Evolutionary conservation across 108 stramenopile species (phyloP).

Genomic region (Fistulifera pelliculosa): DNA sequence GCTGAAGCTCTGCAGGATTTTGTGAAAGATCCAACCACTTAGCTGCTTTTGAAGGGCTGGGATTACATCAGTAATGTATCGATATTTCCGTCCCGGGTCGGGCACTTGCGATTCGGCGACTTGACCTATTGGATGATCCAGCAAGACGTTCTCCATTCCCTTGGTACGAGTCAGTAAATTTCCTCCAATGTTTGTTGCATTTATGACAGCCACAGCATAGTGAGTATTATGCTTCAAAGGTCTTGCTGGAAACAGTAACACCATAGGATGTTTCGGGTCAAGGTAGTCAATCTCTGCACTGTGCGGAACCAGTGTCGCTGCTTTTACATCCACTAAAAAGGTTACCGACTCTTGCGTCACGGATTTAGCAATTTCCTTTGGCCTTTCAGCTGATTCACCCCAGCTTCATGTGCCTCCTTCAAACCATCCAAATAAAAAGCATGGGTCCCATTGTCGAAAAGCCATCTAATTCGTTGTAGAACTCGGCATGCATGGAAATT

Average conservation of each 20-base stretch:
- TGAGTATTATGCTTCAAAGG: conserved; percentile 48
- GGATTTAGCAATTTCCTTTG: conserved; percentile 43
- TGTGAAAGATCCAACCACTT: conserved; percentile 22
- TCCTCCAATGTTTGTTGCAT: conserved; percentile 34
- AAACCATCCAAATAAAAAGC: conserved; percentile 70
- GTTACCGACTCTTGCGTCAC: conserved; percentile 47
- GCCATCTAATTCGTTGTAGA: conserved; percentile 67
- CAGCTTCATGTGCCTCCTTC: conserved; percentile 32
- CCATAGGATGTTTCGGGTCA: conserved; percentile 41
- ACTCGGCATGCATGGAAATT: conserved; percentile 21
- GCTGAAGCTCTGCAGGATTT: conserved; percentile 24
- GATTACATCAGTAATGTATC: conserved; percentile 20
- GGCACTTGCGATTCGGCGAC: conserved; percentile 6
- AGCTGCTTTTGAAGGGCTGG: conserved; percentile 39
- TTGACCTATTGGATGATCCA: not conserved
- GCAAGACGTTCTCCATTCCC: conserved; percentile 37
- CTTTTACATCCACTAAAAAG: conserved; percentile 45
- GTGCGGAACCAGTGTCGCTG: conserved; percentile 41
- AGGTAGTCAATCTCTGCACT: conserved; percentile 60
- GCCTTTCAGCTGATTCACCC: conserved; percentile 23
- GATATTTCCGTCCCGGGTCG: not conserved
- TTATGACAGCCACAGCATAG: conserved; percentile 56
- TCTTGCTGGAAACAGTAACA: conserved; percentile 52
- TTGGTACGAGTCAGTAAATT: conserved; percentile 26
- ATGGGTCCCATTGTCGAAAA: conserved; percentile 72